Evolutionary conservation across 2,329 filamentous ascomycete genomes (phyloP).

Genomic region (Cryphonectria parasitica): DNA sequence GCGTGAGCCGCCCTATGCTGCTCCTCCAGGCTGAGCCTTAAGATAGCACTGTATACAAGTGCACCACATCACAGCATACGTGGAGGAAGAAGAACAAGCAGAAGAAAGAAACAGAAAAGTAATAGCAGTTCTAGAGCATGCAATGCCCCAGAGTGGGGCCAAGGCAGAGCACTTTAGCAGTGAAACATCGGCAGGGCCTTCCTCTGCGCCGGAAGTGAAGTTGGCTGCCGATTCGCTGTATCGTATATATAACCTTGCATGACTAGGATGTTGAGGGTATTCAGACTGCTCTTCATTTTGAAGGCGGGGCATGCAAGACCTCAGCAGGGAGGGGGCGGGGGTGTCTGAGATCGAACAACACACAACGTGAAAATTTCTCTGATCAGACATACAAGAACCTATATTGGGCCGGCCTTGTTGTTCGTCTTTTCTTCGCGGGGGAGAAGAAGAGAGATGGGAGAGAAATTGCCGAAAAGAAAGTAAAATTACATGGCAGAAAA

Average conservation of each 20-base stretch:
- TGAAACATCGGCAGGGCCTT: not conserved
- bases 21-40: not conserved
- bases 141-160: not conserved
- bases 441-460: not conserved
- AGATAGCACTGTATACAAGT: conserved; percentile 4
- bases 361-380: not conserved
- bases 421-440: not conserved
- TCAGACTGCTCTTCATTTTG: not conserved
- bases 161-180: not conserved
- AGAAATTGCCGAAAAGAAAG: not conserved
- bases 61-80: not conserved
- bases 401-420: not conserved
- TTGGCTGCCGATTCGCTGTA: not conserved
- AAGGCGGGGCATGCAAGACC: not conserved
- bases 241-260: not conserved
- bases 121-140: not conserved
- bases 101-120: not conserved
- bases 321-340: no score
- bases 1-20: not conserved
- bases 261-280: not conserved
- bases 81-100: not conserved
- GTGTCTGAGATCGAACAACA: not conserved
- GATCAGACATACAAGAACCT: not conserved
- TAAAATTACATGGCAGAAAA: not conserved
- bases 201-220: not conserved